A percentile compares a stretch with the other conserved stretches of the same genome.
Conservation (phyloP, 129 eudicot genomes). For the Tanacetum coccineum region DNA sequence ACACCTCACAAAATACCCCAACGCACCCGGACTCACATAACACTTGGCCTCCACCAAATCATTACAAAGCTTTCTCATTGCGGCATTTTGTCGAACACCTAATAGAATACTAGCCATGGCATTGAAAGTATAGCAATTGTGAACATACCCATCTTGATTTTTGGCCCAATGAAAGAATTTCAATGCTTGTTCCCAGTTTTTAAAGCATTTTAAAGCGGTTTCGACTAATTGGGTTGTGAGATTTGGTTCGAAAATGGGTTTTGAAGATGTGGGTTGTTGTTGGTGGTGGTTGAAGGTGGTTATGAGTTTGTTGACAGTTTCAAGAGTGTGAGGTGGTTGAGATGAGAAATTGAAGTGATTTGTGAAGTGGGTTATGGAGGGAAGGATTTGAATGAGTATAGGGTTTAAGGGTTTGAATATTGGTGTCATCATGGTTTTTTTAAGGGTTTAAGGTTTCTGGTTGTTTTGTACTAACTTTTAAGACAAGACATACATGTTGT, state of each 20-base stretch:
- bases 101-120: slow-evolving; percentile 78
- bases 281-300: slow-evolving; percentile 40
- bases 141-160: slow-evolving; percentile 49
- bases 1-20: slow-evolving; percentile 73
- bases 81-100: slow-evolving; percentile 92
- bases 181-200: slow-evolving; percentile 60
- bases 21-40: slow-evolving; percentile 60
- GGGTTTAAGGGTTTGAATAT: slow-evolving; percentile 18
- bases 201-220: slow-evolving; percentile 44
- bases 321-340: slow-evolving; percentile 24
- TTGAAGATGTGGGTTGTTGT: slow-evolving; percentile 17
- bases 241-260: slow-evolving; percentile 33
- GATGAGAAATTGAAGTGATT: slow-evolving; percentile 18
- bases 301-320: slow-evolving; percentile 38
- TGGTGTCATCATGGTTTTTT: background rate
- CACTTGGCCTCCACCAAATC: slow-evolving; percentile 39
- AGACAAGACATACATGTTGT: no score
- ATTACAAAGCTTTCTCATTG: slow-evolving; percentile 43
- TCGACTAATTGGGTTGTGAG: slow-evolving; percentile 62
- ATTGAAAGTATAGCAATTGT: slow-evolving; percentile 61
- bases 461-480: no score
- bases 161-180: slow-evolving; percentile 72
- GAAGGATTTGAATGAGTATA: slow-evolving; percentile 19
- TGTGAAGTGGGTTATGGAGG: slow-evolving; percentile 25
- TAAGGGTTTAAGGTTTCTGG: no score